A percentile compares a stretch with the other conserved stretches of the same genome.
These are phyloP conservation scores for Leccinum longicurvipes DNA, from an alignment of 768 basidiomycete genomes.

Conservation along the genomic window DNA sequence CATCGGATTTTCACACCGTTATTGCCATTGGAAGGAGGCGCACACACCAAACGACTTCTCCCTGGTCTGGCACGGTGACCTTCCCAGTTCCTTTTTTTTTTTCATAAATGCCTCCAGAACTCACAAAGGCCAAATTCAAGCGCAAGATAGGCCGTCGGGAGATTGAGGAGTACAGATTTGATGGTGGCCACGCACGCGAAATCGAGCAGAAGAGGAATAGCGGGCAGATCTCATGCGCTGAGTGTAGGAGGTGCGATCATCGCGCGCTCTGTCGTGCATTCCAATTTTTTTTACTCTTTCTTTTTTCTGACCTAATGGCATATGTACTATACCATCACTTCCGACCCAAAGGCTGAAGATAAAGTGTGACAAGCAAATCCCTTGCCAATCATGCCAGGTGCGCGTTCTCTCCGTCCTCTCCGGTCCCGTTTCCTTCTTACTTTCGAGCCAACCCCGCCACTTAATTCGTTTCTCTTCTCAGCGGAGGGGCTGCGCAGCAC, in stretches of 20 bases:
- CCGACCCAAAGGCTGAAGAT: constrained; percentile 58
- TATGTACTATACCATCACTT: not conserved
- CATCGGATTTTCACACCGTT: constrained; percentile 29
- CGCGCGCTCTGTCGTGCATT: constrained; percentile 31
- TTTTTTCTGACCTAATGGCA: constrained; percentile 20
- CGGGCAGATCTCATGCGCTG: constrained; percentile 77
- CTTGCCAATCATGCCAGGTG: constrained; percentile 74
- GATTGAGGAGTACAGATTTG: constrained; percentile 47
- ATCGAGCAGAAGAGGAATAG: constrained; percentile 71
- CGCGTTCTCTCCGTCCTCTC: constrained; percentile 10
- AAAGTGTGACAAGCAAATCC: constrained; percentile 80
- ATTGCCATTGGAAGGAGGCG: constrained; percentile 3
- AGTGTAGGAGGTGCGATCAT: constrained; percentile 75
- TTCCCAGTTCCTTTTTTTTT: constrained; percentile 3
- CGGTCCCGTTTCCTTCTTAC: not conserved
- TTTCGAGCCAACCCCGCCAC: not conserved
- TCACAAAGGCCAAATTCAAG: constrained; percentile 47
- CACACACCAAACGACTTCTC: constrained; percentile 20
- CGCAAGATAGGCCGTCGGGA: constrained; percentile 49
- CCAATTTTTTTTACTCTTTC: constrained; percentile 11
- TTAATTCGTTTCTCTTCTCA: constrained; percentile 20
- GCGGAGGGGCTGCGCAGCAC: constrained; percentile 63
- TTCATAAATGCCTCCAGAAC: constrained; percentile 52
- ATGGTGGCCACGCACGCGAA: constrained; percentile 56
- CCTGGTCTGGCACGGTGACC: constrained; percentile 12